These are phyloP conservation scores for Hordeum marinum DNA, from an alignment of 176 grass and related monocot species.

Conservation along the genomic window DNA sequence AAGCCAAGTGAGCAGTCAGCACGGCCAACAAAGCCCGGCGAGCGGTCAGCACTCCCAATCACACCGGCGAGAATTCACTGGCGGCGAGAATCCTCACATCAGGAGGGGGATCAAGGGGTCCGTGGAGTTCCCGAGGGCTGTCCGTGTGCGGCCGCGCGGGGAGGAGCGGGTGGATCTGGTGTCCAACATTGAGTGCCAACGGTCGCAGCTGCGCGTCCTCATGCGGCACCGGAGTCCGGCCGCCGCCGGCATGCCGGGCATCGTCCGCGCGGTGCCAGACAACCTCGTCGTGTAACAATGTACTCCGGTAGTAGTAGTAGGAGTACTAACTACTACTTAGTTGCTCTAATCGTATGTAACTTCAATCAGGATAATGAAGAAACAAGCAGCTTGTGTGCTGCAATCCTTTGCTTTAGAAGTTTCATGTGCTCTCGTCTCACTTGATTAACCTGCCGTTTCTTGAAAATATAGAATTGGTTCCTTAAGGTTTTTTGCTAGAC, in stretches of 20 bases:
- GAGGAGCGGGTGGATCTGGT: constrained; percentile 41
- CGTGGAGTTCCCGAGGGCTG: constrained; percentile 76
- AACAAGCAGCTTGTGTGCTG: not conserved
- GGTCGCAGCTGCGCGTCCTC: constrained; percentile 68
- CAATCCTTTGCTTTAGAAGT: not conserved
- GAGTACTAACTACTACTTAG: too few species aligned
- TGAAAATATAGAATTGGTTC: too few species aligned
- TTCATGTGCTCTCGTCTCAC: not conserved
- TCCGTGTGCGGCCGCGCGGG: constrained; percentile 36
- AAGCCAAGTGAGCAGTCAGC: not conserved
- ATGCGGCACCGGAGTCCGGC: constrained; percentile 46
- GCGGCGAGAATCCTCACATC: constrained; percentile 78
- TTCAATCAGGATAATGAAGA: not conserved
- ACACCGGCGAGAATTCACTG: constrained; percentile 32
- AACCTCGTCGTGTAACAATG: constrained; percentile 45
- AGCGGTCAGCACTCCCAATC: not conserved
- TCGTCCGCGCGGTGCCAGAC: constrained; percentile 20
- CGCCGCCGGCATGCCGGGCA: constrained; percentile 24
- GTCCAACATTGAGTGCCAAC: constrained; percentile 79
- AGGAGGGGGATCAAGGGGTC: constrained; percentile 81
- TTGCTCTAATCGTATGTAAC: not conserved
- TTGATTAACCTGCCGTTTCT: too few species aligned
- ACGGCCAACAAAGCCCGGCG: constrained; percentile 20
- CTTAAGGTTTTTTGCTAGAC: too few species aligned
- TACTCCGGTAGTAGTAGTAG: too few species aligned